phyloP scores from a whole-genome alignment of 257 asterid genomes.

The Primulina huaijiensis region DNA sequence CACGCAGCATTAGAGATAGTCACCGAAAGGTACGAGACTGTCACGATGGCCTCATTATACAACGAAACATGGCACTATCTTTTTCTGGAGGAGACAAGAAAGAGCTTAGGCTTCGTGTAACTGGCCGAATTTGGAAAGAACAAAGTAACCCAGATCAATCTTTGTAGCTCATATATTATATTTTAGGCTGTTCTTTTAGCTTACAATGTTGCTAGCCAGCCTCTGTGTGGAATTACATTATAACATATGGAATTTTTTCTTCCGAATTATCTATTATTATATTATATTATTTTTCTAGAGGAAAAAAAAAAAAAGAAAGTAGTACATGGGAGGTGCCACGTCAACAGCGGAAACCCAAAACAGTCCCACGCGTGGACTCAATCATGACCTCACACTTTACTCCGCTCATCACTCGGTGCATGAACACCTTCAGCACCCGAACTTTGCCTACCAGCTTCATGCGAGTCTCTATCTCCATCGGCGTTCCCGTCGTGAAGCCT shows the following conservation, averaged over 20 bases:
- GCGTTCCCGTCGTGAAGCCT: constrained; percentile 33
- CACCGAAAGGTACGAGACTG: constrained; percentile 23
- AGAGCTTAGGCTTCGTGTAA: constrained; percentile 9
- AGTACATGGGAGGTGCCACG: too few relatives aligned
- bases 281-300: too few relatives aligned
- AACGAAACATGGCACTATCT: constrained; percentile 13
- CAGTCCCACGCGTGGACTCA: constrained; percentile 68
- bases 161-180: too few relatives aligned
- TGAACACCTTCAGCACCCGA: constrained; percentile 75
- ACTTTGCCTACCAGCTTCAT: constrained; percentile 89
- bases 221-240: too few relatives aligned
- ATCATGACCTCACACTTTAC: constrained; percentile 67
- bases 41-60: constrained; percentile 14
- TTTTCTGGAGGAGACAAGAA: constrained; percentile 16
- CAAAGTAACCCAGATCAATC: neutral
- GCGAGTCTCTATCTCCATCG: constrained; percentile 79
- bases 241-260: too few relatives aligned
- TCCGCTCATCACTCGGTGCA: constrained; percentile 68
- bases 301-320: too few relatives aligned
- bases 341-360: constrained; percentile 79
- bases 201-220: too few relatives aligned
- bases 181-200: too few relatives aligned
- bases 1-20: constrained; percentile 25
- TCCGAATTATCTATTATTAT: too few relatives aligned
- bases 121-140: neutral